Percentiles rank a stretch among this genome's conserved stretches.
Evolutionary conservation across 23 red algal genomes (phyloP).

Genomic region (Chondrus crispus): DNA sequence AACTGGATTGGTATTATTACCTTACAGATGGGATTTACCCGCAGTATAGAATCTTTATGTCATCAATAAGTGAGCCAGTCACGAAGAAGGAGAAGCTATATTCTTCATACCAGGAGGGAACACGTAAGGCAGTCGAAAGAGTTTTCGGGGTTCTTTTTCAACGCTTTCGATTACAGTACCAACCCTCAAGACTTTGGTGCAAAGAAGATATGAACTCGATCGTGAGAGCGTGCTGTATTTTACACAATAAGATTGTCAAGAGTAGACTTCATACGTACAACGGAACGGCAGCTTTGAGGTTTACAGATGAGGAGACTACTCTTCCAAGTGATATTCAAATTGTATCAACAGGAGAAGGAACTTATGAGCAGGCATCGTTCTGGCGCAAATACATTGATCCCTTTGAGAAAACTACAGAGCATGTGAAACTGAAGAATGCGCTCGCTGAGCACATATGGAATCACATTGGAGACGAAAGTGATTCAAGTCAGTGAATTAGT

Average conservation of each 20-base stretch:
- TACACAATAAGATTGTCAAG: slow-evolving; percentile 15
- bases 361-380: too few relatives aligned
- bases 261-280: background rate
- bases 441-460: too few relatives aligned
- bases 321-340: background rate
- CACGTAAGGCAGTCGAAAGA: slow-evolving; percentile 5
- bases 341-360: too few relatives aligned
- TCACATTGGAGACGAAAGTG: too few relatives aligned
- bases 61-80: background rate
- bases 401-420: too few relatives aligned
- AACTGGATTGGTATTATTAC: slow-evolving; percentile 26
- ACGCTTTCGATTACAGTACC: background rate
- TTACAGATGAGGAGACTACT: background rate
- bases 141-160: background rate
- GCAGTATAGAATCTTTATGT: background rate
- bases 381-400: too few relatives aligned
- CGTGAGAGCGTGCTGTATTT: background rate
- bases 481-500: too few relatives aligned
- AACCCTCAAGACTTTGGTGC: background rate
- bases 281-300: background rate
- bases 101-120: background rate
- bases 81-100: background rate
- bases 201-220: background rate
- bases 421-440: too few relatives aligned
- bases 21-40: slow-evolving; percentile 46